Percentiles rank a stretch among this genome's conserved stretches.
Evolutionary conservation across 306 rosid genomes (phyloP).

Genomic region (Corylus avellana): DNA sequence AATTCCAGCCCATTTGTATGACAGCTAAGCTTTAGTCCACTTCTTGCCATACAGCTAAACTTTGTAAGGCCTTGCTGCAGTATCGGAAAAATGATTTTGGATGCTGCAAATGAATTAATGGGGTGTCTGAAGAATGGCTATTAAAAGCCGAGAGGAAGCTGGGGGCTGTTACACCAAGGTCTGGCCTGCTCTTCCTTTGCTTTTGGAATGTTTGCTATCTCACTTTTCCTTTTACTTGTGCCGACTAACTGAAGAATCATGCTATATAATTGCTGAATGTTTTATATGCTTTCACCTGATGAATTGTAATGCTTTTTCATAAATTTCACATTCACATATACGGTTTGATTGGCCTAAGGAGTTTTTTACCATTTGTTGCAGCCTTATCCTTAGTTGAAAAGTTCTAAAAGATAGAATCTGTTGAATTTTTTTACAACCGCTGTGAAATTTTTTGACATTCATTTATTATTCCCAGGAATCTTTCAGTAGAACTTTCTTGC

Average conservation of each 20-base stretch:
- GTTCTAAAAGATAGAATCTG: neutral
- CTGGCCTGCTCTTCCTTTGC: slow-evolving; percentile 9
- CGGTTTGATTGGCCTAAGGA: neutral
- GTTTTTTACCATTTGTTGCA: neutral
- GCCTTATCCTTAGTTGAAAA: slow-evolving; percentile 8
- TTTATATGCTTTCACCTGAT: neutral
- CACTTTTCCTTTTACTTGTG: neutral
- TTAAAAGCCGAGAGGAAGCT: too few relatives aligned
- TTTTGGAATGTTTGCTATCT: neutral
- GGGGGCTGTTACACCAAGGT: slow-evolving; percentile 70
- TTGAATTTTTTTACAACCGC: neutral
- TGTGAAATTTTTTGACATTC: neutral
- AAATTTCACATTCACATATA: neutral
- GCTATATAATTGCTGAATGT: neutral
- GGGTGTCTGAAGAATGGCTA: too few relatives aligned
- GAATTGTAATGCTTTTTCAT: neutral
- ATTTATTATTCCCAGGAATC: neutral
- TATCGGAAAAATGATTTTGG: too few relatives aligned
- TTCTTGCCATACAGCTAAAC: too few relatives aligned
- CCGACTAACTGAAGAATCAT: neutral
- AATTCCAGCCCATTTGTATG: too few relatives aligned
- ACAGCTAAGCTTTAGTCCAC: too few relatives aligned
- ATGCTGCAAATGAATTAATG: too few relatives aligned
- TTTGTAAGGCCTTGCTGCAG: too few relatives aligned
- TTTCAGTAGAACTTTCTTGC: neutral